Conservation (phyloP, 2,329 filamentous ascomycete species). For the Trichoderma sp. region DNA sequence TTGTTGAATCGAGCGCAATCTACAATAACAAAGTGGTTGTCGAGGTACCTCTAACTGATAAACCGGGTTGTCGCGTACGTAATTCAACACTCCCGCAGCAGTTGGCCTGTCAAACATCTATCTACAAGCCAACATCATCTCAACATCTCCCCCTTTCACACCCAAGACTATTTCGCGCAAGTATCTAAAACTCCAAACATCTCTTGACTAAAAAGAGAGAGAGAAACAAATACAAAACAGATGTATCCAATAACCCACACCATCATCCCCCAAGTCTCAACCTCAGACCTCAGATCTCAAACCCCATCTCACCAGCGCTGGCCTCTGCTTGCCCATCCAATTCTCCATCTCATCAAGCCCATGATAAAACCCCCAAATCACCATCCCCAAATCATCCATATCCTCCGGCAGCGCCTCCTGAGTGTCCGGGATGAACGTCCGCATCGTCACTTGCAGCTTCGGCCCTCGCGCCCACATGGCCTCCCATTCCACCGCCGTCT, state of each 20-base stretch:
- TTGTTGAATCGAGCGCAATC: not conserved
- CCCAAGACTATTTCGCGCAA: not conserved
- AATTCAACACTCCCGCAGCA: not conserved
- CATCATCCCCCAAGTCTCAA: not conserved
- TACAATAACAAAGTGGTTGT: not conserved
- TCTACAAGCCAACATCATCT: not conserved
- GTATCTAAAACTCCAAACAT: not conserved
- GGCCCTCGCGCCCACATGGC: slow-evolving; percentile 13
- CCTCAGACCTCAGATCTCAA: not conserved
- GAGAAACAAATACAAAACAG: not conserved
- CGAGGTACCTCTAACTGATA: not conserved
- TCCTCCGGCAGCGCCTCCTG: not conserved
- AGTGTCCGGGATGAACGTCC: not conserved
- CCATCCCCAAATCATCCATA: slow-evolving; percentile 7
- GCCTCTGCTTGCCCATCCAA: not conserved
- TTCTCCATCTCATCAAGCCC: slow-evolving; percentile 5
- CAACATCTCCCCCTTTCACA: not conserved
- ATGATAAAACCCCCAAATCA: slow-evolving; percentile 2
- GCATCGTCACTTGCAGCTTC: not conserved
- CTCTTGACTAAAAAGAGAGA: not conserved
- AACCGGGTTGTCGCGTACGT: not conserved
- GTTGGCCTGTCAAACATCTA: not conserved
- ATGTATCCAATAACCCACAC: not conserved
- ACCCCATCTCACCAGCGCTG: not conserved
- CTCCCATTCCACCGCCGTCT: slow-evolving; percentile 8